A percentile compares a stretch with the other conserved stretches of the same genome.
phyloP scores from a whole-genome alignment of 768 basidiomycete species.

The Phaffia australis region DNA sequence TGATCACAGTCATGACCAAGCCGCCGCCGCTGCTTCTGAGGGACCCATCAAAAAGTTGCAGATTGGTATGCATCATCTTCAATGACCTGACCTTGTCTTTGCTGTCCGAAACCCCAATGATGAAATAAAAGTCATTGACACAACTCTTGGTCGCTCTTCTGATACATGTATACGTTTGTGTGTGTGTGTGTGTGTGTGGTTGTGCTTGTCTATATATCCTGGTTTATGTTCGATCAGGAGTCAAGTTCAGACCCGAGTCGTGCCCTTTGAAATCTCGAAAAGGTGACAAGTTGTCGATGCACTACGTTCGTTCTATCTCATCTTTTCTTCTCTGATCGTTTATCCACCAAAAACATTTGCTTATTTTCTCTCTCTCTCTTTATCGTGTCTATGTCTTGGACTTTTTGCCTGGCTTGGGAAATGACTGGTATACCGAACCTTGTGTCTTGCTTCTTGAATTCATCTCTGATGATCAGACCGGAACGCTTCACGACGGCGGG shows the following conservation, averaged over 20 bases:
- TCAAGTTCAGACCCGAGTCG: conserved; percentile 19
- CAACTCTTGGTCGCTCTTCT: too few species aligned
- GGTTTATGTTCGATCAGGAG: background rate
- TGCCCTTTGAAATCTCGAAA: conserved; percentile 16
- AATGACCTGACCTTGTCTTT: too few species aligned
- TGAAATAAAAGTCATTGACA: too few species aligned
- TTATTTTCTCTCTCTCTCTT: background rate
- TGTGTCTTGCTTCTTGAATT: background rate
- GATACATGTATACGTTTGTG: too few species aligned
- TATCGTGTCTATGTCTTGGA: background rate
- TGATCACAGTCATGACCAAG: too few species aligned
- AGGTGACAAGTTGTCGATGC: conserved; percentile 14
- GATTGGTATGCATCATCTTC: too few species aligned
- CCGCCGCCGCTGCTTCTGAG: too few species aligned
- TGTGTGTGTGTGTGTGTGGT: too few species aligned
- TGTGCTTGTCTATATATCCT: background rate
- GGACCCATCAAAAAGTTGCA: too few species aligned
- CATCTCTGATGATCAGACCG: conserved; percentile 48
- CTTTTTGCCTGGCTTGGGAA: background rate
- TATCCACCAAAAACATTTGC: background rate
- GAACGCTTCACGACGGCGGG: conserved; percentile 62
- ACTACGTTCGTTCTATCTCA: background rate
- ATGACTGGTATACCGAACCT: background rate
- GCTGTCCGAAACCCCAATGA: too few species aligned
- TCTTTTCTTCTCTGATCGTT: background rate